These are phyloP conservation scores for Podospora tetraspora DNA, from an alignment of 495 filamentous ascomycete species.

Conservation along the genomic window DNA sequence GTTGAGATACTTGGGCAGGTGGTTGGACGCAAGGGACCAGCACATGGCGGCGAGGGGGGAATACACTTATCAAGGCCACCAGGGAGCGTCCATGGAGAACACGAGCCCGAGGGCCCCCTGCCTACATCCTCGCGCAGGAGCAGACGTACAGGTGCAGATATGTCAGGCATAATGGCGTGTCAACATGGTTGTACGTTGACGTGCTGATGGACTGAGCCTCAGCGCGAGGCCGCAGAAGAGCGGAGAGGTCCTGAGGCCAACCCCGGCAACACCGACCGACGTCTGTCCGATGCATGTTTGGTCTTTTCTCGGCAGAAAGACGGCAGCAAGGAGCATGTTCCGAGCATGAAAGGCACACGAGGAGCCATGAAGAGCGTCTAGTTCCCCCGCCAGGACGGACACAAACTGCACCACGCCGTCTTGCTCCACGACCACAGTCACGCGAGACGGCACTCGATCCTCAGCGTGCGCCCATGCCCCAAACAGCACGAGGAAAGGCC, in stretches of 20 bases:
- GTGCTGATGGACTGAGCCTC: background rate
- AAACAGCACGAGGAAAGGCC: background rate
- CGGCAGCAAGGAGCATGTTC: background rate
- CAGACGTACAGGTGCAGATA: background rate
- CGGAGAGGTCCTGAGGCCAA: background rate
- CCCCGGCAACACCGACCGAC: background rate
- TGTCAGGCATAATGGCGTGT: background rate
- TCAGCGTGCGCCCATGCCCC: background rate
- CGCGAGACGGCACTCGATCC: background rate
- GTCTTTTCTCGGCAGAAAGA: background rate
- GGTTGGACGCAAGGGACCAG: background rate
- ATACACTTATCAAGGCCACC: background rate
- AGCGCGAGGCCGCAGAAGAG: background rate
- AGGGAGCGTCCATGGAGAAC: background rate
- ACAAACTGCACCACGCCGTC: background rate
- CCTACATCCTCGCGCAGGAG: background rate
- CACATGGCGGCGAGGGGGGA: background rate
- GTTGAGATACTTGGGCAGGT: background rate
- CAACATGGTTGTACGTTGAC: background rate
- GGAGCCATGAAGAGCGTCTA: background rate
- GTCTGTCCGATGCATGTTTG: background rate
- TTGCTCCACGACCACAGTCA: background rate
- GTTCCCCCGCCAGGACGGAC: background rate
- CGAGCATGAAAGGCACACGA: too few relatives aligned
- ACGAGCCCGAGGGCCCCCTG: background rate